Evolutionary conservation across 768 basidiomycete species (phyloP).

Genomic region (Pleurotus platypus): DNA sequence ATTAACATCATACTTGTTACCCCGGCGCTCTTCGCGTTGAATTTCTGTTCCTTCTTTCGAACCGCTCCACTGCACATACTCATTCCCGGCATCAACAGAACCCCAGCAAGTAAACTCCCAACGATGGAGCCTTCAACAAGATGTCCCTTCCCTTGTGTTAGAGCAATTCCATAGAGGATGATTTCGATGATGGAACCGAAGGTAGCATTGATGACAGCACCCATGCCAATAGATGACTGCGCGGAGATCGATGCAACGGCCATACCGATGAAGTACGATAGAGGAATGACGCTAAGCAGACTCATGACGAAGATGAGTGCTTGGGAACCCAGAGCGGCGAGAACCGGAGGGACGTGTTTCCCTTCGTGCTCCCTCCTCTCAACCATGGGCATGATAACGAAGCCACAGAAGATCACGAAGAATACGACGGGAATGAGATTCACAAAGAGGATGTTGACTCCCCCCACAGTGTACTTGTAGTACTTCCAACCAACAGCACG

Average conservation of each 20-base stretch:
- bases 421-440: slow-evolving; percentile 92
- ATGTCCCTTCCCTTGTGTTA: slow-evolving; percentile 87
- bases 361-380: slow-evolving; percentile 56
- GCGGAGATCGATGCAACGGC: slow-evolving; percentile 99
- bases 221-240: slow-evolving; percentile 98
- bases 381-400: slow-evolving; percentile 70
- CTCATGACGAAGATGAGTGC: slow-evolving; percentile 80
- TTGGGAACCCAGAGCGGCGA: slow-evolving; percentile 68
- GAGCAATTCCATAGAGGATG: slow-evolving; percentile 84
- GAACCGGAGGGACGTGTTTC: slow-evolving; percentile 57
- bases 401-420: slow-evolving; percentile 93
- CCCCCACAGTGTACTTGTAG: slow-evolving; percentile 98
- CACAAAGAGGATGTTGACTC: slow-evolving; percentile 97
- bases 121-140: slow-evolving; percentile 97
- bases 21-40: slow-evolving; percentile 98
- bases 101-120: slow-evolving; percentile 91
- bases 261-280: slow-evolving; percentile 99
- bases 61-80: slow-evolving; percentile 94
- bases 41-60: slow-evolving; percentile 90
- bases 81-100: slow-evolving; percentile 93
- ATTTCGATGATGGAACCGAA: slow-evolving; percentile 99
- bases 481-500: slow-evolving; percentile 86
- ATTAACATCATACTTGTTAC: slow-evolving; percentile 99
- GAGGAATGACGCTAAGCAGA: slow-evolving; percentile 89
- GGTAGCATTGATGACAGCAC: slow-evolving; percentile 98